Conservation (phyloP, 805 yeast genomes). For the Myxozyma nipponensis region DNA sequence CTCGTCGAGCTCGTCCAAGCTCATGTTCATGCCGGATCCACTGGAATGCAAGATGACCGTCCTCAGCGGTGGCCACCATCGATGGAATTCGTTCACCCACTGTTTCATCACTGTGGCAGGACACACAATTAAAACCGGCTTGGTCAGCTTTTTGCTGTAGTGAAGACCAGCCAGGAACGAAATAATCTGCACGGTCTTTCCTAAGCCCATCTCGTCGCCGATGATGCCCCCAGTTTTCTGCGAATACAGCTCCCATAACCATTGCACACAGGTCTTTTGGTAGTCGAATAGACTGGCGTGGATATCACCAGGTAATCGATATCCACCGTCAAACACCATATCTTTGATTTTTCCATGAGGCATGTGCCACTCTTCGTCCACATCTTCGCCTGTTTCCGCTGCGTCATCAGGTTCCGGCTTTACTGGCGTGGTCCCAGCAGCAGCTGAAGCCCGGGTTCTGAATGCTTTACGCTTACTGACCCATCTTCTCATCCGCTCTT, state of each 20-base stretch:
- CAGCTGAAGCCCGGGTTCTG: constrained; percentile 32
- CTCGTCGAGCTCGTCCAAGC: constrained; percentile 31
- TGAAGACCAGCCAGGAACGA: constrained; percentile 89
- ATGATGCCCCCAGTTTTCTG: constrained; percentile 93
- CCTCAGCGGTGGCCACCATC: constrained; percentile 97
- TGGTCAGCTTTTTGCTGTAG: constrained; percentile 66
- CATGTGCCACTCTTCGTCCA: constrained; percentile 55
- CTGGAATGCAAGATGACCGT: constrained; percentile 85
- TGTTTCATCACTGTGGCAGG: constrained; percentile 96
- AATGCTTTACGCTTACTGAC: constrained; percentile 46
- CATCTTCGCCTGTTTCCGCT: constrained; percentile 21
- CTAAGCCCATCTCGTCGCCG: constrained; percentile 98
- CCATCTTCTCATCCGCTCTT: constrained; percentile 62
- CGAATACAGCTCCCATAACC: constrained; percentile 91
- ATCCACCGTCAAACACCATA: constrained; percentile 65
- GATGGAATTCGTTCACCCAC: constrained; percentile 95
- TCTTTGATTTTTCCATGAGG: constrained; percentile 78
- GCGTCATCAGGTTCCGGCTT: constrained; percentile 5
- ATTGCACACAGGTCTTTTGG: constrained; percentile 94
- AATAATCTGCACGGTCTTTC: constrained; percentile 90
- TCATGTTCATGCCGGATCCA: constrained; percentile 71
- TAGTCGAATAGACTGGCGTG: constrained; percentile 84
- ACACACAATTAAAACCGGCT: constrained; percentile 83
- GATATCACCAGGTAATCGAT: constrained; percentile 83
- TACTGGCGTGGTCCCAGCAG: background rate